Conservation (phyloP, 139 green algal genomes). For the Axilococcus clingmanii region DNA sequence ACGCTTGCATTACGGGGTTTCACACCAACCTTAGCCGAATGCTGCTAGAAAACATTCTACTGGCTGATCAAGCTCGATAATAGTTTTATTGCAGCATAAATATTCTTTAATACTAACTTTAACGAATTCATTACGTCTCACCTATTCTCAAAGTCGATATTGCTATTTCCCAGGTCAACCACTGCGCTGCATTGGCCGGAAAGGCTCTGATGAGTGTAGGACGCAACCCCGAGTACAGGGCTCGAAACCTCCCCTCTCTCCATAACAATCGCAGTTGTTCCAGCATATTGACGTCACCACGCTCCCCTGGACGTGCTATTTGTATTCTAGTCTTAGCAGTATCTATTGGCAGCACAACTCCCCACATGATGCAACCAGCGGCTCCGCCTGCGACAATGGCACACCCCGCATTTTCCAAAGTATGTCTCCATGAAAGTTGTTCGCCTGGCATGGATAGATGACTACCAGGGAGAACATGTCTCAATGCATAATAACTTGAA, state of each 20-base stretch:
- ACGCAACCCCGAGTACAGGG: slow-evolving; percentile 48
- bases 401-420: slow-evolving; percentile 28
- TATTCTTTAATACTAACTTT: too few relatives aligned
- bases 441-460: too few relatives aligned
- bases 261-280: slow-evolving; percentile 40
- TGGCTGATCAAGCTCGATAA: too few relatives aligned
- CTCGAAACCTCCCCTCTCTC: slow-evolving; percentile 21
- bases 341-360: slow-evolving; percentile 60
- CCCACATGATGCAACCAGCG: slow-evolving; percentile 45
- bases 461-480: not conserved
- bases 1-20: too few relatives aligned
- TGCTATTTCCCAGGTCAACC: not conserved
- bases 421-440: too few relatives aligned
- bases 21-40: too few relatives aligned
- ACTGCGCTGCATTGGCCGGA: slow-evolving; percentile 53
- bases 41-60: too few relatives aligned
- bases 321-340: slow-evolving; percentile 74
- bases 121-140: too few relatives aligned
- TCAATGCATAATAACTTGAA: slow-evolving; percentile 39
- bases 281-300: slow-evolving; percentile 36
- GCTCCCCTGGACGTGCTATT: slow-evolving; percentile 40
- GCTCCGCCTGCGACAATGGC: slow-evolving; percentile 53
- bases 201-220: slow-evolving; percentile 63
- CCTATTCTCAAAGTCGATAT: too few relatives aligned
- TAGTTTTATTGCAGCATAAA: too few relatives aligned